phyloP scores from a whole-genome alignment of 2,329 filamentous ascomycete species.

The Xylaria sp. region DNA sequence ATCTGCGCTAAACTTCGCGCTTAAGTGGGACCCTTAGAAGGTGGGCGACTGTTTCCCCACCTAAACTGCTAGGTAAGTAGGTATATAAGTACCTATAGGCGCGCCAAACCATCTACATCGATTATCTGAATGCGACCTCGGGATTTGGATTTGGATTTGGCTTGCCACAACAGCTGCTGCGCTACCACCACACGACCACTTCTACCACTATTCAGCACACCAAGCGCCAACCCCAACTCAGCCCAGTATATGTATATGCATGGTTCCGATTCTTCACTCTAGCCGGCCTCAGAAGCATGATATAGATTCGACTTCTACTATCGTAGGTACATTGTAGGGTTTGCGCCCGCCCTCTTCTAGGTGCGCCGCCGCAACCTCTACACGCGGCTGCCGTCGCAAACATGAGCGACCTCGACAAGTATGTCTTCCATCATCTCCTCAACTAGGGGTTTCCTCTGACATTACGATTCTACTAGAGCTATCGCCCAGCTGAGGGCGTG shows the following conservation, averaged over 20 bases:
- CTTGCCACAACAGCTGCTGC: neutral
- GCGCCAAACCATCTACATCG: neutral
- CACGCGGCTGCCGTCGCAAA: constrained; percentile 38
- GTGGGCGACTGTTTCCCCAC: too few relatives aligned
- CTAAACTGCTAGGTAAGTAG: too few relatives aligned
- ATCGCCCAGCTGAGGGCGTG: constrained; percentile 96
- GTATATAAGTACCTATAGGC: neutral
- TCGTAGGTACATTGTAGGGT: constrained; percentile 24
- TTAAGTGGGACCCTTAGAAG: too few relatives aligned
- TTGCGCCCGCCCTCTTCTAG: constrained; percentile 18
- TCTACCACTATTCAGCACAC: neutral
- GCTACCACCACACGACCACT: neutral
- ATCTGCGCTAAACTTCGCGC: too few relatives aligned
- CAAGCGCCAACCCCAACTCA: neutral
- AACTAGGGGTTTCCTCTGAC: constrained; percentile 1
- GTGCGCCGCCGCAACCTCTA: constrained; percentile 23
- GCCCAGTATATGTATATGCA: neutral
- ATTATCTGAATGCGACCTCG: neutral
- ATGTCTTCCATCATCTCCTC: constrained; percentile 42
- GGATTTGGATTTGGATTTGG: neutral
- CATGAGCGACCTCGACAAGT: constrained; percentile 97
- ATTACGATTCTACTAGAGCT: constrained; percentile 67
- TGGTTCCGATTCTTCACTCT: neutral
- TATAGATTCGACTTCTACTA: constrained; percentile 29
- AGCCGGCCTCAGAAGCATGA: constrained; percentile 30